Percentiles rank a stretch among this genome's conserved stretches.
These are phyloP conservation scores for Neostapfia colusana DNA, from an alignment of 176 grass and related monocot genomes.

Conservation along the genomic window DNA sequence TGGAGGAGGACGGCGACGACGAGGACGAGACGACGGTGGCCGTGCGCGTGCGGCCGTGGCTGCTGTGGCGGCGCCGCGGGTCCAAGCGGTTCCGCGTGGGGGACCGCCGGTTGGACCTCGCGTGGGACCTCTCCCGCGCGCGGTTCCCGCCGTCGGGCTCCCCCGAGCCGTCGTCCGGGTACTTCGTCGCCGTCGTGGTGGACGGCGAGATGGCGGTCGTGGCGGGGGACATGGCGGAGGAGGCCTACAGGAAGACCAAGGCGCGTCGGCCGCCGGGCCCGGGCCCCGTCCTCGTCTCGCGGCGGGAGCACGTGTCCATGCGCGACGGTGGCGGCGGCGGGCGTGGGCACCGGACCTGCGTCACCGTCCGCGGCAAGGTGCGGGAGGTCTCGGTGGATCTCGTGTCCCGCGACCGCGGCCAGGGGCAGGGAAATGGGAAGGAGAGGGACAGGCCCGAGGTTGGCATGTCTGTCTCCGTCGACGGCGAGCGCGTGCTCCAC, in stretches of 20 bases:
- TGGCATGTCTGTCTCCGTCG: constrained; percentile 64
- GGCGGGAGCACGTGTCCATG: constrained; percentile 75
- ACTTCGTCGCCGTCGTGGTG: constrained; percentile 69
- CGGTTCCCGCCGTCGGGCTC: constrained; percentile 49
- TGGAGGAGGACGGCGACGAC: constrained; percentile 11
- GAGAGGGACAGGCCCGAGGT: constrained; percentile 48
- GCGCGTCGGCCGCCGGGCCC: constrained; percentile 24
- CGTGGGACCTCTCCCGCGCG: constrained; percentile 78
- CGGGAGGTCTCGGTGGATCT: constrained; percentile 87
- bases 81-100: constrained; percentile 56
- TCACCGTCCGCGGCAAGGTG: constrained; percentile 59
- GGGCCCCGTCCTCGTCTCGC: constrained; percentile 48
- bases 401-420: constrained; percentile 38
- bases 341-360: constrained; percentile 56
- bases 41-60: constrained; percentile 64
- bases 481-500: constrained; percentile 71
- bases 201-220: constrained; percentile 77
- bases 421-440: constrained; percentile 1
- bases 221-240: constrained; percentile 71
- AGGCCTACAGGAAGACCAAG: constrained; percentile 67
- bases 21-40: constrained; percentile 46
- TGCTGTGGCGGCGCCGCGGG: constrained; percentile 73
- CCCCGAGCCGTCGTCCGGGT: constrained; percentile 66
- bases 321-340: constrained; percentile 13
- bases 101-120: constrained; percentile 51